A percentile compares a stretch with the other conserved stretches of the same genome.
phyloP scores from a whole-genome alignment of 1,139 yeast genomes.

The Geotrichum europaeum region DNA sequence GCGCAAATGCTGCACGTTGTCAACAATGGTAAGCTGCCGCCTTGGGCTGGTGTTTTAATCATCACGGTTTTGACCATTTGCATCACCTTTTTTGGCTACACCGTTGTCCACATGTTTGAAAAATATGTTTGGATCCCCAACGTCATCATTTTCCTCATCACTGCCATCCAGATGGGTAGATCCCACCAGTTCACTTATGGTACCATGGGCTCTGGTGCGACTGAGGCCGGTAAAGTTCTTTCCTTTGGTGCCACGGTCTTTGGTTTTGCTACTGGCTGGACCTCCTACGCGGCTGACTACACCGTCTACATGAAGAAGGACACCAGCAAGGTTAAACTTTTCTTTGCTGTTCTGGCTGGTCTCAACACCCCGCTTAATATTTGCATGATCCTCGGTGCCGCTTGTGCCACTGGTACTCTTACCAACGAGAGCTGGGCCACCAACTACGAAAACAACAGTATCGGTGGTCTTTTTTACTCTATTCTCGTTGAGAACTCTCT shows the following conservation, averaged over 20 bases:
- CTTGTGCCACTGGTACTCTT: slow-evolving; percentile 61
- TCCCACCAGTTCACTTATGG: slow-evolving; percentile 54
- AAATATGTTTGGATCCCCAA: slow-evolving; percentile 89
- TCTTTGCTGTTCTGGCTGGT: slow-evolving; percentile 58
- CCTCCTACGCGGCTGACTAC: slow-evolving; percentile 88
- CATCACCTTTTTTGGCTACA: slow-evolving; percentile 83
- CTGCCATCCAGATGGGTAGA: slow-evolving; percentile 69
- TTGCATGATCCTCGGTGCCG: slow-evolving; percentile 80
- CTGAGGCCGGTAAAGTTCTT: slow-evolving; percentile 69
- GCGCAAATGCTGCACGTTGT: slow-evolving; percentile 79
- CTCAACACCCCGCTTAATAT: slow-evolving; percentile 62
- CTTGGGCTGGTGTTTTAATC: slow-evolving; percentile 86
- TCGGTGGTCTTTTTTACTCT: slow-evolving; percentile 80
- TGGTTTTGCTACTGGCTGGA: slow-evolving; percentile 95
- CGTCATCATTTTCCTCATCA: slow-evolving; percentile 60
- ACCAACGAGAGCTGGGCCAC: slow-evolving; percentile 44
- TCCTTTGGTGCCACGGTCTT: slow-evolving; percentile 80
- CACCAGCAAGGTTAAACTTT: slow-evolving; percentile 53
- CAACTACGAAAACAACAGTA: slow-evolving; percentile 47
- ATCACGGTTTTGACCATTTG: slow-evolving; percentile 62
- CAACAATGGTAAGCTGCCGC: slow-evolving; percentile 62
- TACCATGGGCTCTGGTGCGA: slow-evolving; percentile 38
- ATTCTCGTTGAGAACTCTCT: slow-evolving; percentile 71
- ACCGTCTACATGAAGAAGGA: slow-evolving; percentile 75
- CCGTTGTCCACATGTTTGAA: slow-evolving; percentile 73